Percentiles rank a stretch among this genome's conserved stretches.
Evolutionary conservation across 1,284 basidiomycete species (phyloP).

Genomic region (Ustilago curta): DNA sequence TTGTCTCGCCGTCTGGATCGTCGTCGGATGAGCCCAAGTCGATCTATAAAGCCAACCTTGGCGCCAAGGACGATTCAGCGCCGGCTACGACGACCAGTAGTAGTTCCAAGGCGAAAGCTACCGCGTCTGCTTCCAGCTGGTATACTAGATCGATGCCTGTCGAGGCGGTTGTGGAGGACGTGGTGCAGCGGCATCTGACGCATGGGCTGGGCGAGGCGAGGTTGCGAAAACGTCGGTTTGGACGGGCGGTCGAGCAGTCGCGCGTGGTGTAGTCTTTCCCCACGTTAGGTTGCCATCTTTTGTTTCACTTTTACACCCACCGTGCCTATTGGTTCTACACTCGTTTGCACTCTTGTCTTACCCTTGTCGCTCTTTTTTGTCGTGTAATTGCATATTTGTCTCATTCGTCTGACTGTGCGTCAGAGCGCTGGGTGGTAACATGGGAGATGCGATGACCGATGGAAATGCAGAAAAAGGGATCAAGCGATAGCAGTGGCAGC

Average conservation of each 20-base stretch:
- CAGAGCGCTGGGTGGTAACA: too few species aligned
- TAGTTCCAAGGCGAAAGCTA: conserved; percentile 15
- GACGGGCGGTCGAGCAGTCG: conserved; percentile 11
- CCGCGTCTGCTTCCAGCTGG: conserved; percentile 10
- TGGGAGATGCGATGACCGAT: too few species aligned
- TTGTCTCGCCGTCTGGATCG: conserved; percentile 32
- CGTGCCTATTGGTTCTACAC: background rate
- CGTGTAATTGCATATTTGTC: conserved; percentile 4
- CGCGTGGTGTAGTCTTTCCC: too few species aligned
- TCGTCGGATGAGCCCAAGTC: conserved; percentile 26
- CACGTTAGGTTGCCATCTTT: too few species aligned
- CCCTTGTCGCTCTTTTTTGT: conserved; percentile 3
- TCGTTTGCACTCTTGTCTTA: conserved; percentile 13
- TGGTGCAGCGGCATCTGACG: conserved; percentile 21
- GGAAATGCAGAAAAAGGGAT: too few species aligned
- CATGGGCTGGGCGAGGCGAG: conserved; percentile 11
- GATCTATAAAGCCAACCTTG: conserved; percentile 49
- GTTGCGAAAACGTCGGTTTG: conserved; percentile 37
- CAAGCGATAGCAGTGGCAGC: background rate
- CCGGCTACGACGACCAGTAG: conserved; percentile 13
- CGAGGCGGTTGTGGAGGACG: conserved; percentile 9
- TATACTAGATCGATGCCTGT: conserved; percentile 15
- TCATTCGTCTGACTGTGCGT: background rate
- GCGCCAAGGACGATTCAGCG: conserved; percentile 7
- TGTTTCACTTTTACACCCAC: background rate